Conservation (phyloP, 345 rosid species). For the Euclidium syriacum region DNA sequence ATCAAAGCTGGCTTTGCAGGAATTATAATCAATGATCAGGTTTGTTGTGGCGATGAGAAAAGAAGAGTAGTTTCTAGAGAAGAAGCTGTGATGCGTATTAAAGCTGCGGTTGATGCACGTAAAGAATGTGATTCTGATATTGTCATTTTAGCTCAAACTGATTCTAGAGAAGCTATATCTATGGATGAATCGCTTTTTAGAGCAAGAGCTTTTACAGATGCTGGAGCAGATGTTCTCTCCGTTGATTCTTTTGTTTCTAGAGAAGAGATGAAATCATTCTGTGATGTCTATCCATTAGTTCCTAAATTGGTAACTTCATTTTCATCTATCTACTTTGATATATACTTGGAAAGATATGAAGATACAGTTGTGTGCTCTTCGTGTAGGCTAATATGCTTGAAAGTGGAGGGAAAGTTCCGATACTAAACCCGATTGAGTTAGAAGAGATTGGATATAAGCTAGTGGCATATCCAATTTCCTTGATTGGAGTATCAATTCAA, state of each 20-base stretch:
- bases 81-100: constrained; percentile 76
- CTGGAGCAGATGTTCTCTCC: constrained; percentile 89
- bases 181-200: constrained; percentile 78
- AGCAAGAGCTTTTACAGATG: constrained; percentile 87
- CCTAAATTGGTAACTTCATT: constrained; percentile 70
- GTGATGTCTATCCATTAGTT: constrained; percentile 64
- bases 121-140: constrained; percentile 69
- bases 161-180: constrained; percentile 78
- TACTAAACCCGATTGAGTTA: constrained; percentile 65
- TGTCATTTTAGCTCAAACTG: constrained; percentile 78
- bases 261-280: constrained; percentile 95
- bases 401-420: constrained; percentile 86
- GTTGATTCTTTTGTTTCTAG: constrained; percentile 70
- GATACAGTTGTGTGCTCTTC: background rate
- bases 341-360: background rate
- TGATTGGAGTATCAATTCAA: constrained; percentile 78
- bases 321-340: background rate
- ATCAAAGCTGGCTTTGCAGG: constrained; percentile 87
- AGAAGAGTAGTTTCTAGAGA: constrained; percentile 83
- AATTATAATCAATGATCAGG: constrained; percentile 84
- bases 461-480: constrained; percentile 75
- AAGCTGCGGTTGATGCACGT: constrained; percentile 87
- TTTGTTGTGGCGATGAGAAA: constrained; percentile 52
- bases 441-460: constrained; percentile 84
- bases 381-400: constrained; percentile 82